Percentiles rank a stretch among this genome's conserved stretches.
Evolutionary conservation across 2,329 filamentous ascomycete species (phyloP).

Genomic region (Cladosporium oxysporum): DNA sequence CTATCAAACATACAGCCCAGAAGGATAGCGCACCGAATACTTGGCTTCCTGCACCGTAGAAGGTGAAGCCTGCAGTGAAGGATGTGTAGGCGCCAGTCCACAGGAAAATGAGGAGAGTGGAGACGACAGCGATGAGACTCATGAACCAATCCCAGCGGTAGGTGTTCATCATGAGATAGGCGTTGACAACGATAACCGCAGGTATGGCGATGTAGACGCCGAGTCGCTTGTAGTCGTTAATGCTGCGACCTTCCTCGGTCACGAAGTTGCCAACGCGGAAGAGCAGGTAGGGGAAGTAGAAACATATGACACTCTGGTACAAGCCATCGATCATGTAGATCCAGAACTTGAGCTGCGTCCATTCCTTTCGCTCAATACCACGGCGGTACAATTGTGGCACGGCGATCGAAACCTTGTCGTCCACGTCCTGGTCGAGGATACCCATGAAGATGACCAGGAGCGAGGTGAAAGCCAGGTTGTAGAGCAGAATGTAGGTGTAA

Average conservation of each 20-base stretch:
- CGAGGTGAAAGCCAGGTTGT: conserved; percentile 96
- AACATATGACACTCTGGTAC: conserved; percentile 92
- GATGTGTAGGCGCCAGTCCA: conserved; percentile 90
- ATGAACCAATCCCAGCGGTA: conserved; percentile 99
- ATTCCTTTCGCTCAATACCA: conserved; percentile 93
- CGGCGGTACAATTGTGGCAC: conserved; percentile 94
- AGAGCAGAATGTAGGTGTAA: conserved; percentile 95
- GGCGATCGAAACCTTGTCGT: conserved; percentile 87
- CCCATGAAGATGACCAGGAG: conserved; percentile 93
- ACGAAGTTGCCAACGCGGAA: conserved; percentile 70
- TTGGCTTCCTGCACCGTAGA: conserved; percentile 77
- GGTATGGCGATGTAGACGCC: conserved; percentile 85
- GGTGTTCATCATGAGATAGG: conserved; percentile 93
- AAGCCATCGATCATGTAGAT: conserved; percentile 92
- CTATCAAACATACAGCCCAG: conserved; percentile 81
- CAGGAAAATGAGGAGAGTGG: conserved; percentile 85
- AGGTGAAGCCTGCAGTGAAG: conserved; percentile 58
- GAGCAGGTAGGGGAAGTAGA: conserved; percentile 87
- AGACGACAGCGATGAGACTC: conserved; percentile 76
- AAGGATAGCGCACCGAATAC: conserved; percentile 81
- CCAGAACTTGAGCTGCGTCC: conserved; percentile 97
- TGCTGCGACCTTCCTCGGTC: conserved; percentile 69
- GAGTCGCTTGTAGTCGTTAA: conserved; percentile 79
- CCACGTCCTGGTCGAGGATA: conserved; percentile 94
- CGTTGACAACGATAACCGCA: conserved; percentile 84